phyloP scores from a whole-genome alignment of 495 filamentous ascomycete genomes.

The Rhizodiscina lignyota region DNA sequence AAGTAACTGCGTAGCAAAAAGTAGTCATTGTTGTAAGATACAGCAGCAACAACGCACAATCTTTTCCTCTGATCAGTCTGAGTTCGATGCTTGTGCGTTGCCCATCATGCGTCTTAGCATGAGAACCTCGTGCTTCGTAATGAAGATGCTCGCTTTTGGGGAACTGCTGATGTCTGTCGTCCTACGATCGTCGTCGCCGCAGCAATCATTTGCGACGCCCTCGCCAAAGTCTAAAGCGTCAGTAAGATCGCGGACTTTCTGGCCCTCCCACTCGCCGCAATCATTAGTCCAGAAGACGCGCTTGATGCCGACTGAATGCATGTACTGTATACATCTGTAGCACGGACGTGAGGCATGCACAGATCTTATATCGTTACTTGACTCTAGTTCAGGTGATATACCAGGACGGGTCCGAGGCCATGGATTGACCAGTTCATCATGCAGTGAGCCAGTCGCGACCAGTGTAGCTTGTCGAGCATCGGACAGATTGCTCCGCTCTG shows the following conservation, averaged over 20 bases:
- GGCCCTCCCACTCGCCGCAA: constrained; percentile 30
- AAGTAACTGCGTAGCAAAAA: too few species aligned
- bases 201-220: constrained; percentile 7
- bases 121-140: constrained; percentile 35
- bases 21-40: too few species aligned
- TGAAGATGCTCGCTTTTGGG: constrained; percentile 20
- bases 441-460: constrained; percentile 21
- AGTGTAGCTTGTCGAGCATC: not conserved
- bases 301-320: constrained; percentile 35
- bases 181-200: too few species aligned
- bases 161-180: not conserved
- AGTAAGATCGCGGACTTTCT: constrained; percentile 30
- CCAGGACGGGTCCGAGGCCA: not conserved
- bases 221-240: constrained; percentile 24
- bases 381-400: constrained; percentile 5
- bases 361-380: constrained; percentile 8
- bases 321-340: constrained; percentile 33
- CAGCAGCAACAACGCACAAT: too few species aligned
- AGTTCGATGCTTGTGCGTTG: too few species aligned
- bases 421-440: constrained; percentile 25
- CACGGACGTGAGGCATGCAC: constrained; percentile 27
- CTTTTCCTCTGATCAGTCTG: too few species aligned
- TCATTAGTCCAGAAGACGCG: constrained; percentile 35
- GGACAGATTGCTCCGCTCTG: not conserved
- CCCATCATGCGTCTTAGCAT: constrained; percentile 27